A percentile compares a stretch with the other conserved stretches of the same genome.
These are phyloP conservation scores for Parastagonospora nodorum DNA, from an alignment of 2,329 filamentous ascomycete species.

Conservation along the genomic window DNA sequence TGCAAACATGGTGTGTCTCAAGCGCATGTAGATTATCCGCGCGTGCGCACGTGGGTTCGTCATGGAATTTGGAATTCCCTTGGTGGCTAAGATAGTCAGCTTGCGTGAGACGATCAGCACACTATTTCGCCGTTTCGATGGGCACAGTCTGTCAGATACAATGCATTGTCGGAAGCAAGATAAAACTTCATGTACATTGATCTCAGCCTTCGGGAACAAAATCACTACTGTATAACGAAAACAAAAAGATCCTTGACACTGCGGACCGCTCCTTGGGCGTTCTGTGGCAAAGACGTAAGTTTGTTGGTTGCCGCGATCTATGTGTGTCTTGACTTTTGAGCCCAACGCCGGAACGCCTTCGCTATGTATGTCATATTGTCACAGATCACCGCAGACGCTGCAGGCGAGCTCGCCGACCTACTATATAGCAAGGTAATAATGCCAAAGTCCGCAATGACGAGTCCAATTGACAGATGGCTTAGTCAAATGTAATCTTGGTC, in stretches of 20 bases:
- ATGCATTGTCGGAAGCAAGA: too few relatives aligned
- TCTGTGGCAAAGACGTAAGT: background rate
- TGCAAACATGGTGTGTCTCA: background rate
- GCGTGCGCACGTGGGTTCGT: background rate
- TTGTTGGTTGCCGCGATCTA: background rate
- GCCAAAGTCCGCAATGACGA: conserved; percentile 3
- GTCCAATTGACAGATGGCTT: conserved; percentile 9
- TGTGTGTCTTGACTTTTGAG: conserved; percentile 17
- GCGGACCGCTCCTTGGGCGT: background rate
- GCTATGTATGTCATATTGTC: conserved; percentile 18
- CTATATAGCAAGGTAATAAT: background rate
- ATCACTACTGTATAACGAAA: too few relatives aligned
- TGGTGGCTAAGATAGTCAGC: background rate
- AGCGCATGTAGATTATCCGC: background rate
- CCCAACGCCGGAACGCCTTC: conserved; percentile 29
- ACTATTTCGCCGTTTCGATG: too few relatives aligned
- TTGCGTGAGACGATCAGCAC: background rate
- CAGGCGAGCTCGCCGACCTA: conserved; percentile 28
- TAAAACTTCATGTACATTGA: too few relatives aligned
- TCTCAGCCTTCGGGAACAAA: too few relatives aligned
- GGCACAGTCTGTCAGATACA: too few relatives aligned
- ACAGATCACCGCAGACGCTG: conserved; percentile 20
- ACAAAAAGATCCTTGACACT: background rate
- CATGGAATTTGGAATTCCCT: conserved; percentile 1
- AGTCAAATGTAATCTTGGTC: conserved; percentile 90